Percentiles rank a stretch among this genome's conserved stretches.
Evolutionary conservation across 2,329 filamentous ascomycete species (phyloP).

Genomic region (Pseudogymnoascus sp.): DNA sequence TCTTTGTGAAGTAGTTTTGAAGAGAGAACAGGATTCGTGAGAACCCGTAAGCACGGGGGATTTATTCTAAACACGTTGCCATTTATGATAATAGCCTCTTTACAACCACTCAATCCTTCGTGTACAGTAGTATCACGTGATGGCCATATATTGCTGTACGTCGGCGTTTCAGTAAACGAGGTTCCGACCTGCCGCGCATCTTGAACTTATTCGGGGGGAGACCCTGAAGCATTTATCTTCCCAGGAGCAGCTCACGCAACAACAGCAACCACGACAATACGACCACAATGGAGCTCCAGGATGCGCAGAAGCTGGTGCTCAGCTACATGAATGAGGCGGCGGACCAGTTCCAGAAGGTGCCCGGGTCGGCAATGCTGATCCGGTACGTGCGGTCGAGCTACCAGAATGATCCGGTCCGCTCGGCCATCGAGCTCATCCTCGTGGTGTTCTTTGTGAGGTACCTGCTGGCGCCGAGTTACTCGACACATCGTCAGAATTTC

Average conservation of each 20-base stretch:
- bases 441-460: slow-evolving; percentile 95
- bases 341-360: slow-evolving; percentile 76
- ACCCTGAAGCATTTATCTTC: neutral
- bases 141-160: neutral
- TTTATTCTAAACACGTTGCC: neutral
- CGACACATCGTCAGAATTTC: slow-evolving; percentile 81
- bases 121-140: neutral
- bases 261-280: neutral
- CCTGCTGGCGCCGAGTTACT: slow-evolving; percentile 84
- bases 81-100: neutral
- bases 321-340: slow-evolving; percentile 46
- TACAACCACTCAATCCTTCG: neutral
- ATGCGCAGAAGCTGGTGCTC: slow-evolving; percentile 48
- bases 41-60: neutral
- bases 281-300: slow-evolving; percentile 53
- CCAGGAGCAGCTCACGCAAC: slow-evolving; percentile 11
- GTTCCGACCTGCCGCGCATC: slow-evolving; percentile 1
- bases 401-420: slow-evolving; percentile 92
- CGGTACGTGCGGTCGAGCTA: slow-evolving; percentile 97
- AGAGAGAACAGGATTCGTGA: neutral
- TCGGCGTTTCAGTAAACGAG: slow-evolving; percentile 7
- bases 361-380: slow-evolving; percentile 86
- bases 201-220: neutral
- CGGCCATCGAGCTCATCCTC: slow-evolving; percentile 84
- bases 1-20: neutral